Evolutionary conservation across 148 eudicot genomes (phyloP), one percentile per base, ranked within the genome.

Genomic region (Drosera capensis): DNA sequence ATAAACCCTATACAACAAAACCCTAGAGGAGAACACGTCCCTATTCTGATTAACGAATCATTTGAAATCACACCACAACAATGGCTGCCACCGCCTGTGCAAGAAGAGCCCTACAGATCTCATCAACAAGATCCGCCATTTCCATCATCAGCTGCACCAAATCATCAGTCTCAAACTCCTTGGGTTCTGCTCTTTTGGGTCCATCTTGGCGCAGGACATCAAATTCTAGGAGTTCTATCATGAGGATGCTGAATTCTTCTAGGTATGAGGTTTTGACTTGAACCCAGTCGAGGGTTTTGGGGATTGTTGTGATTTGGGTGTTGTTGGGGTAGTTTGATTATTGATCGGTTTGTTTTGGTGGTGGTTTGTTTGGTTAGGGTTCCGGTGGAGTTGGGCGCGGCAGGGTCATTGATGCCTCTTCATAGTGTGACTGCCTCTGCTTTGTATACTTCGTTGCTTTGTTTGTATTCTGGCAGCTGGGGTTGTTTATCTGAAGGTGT

Each of bases 401-500:
- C 39, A 19, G 51, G 40, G 23, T 68, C 73, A 12, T 41, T 64
- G 23, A 58, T 64, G 68, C 73, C 73, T 37, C 51, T 68, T 54
- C 73, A 68, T 50, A 64, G 62, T 68, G 73, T 44, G 3, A 63
- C 62, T 28, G 73, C 73, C 11, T 55, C 73, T 25, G 68, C 73
- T 39, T 59, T 68, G 69, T 46, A 45, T 26, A 64, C 62, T 51
- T 63, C 69, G 23, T 40, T 68, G 73, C 62, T 68, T 38, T 68
- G 69, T 12, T 34, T 68, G 5, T 68, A 68, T 44, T 60, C 73
- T 46, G 62, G 34, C 48, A 68, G 51, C 45, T 68, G 73, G 73
- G 73, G 73, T 23, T 50, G 58, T 41, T 69, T 68, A 54, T 63
- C 73, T 23, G 73, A 68, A 68, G 73, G 73, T 68, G 59, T 34